Evolutionary conservation across 108 stramenopile species (phyloP), one percentile per base, ranked within the genome.

Genomic region (Fistulifera pelliculosa): DNA sequence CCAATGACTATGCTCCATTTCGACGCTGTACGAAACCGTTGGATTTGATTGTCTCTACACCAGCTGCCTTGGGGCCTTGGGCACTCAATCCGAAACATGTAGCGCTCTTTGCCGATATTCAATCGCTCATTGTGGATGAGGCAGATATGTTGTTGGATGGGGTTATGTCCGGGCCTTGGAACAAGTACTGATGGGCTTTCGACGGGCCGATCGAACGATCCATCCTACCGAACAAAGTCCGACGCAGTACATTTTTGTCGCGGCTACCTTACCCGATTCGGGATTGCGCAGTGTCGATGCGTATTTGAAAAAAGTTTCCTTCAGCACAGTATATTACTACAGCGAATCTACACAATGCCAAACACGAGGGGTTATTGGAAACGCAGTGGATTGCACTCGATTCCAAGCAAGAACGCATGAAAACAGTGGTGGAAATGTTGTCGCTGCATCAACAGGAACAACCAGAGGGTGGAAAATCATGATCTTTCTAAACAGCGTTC

Each of bases 91-190:
- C 93, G 17, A 74, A 76, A 50, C 65, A 86, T 44, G 78, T 99
- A 48, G 81, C 88, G 48, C 55, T 97, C 49, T 95, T 94, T 78
- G 82, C 81, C 19, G 85, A 87, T 60, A 75, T 94, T 41, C 43
- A 68, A 11, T 84, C 88, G 7, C 47, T 97, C 54, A 87, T 97
- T 14, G 62, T 96, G 19, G 95, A 96, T 72, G 95, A 98, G 62
- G 95, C 95, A 18, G 97, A 98, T 66, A 94, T 98, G 95, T 64
- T 98, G 14, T 55, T 98, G 53, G 97, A 98, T 71, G 97, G 97
- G 91, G 87, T 17, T 96, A 94, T 60, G 66, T 85, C 43, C 77
- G 79, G 39, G 71, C 77, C 15, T 51, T 98, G 62, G 84, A 95
- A 38, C 71, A 94, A 62, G 93, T 94, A 23, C 65, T 98, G 49